Base-by-base conservation (phyloP, 371 early-diverging fungal genomes). In the Actinomucor elegans region DNA sequence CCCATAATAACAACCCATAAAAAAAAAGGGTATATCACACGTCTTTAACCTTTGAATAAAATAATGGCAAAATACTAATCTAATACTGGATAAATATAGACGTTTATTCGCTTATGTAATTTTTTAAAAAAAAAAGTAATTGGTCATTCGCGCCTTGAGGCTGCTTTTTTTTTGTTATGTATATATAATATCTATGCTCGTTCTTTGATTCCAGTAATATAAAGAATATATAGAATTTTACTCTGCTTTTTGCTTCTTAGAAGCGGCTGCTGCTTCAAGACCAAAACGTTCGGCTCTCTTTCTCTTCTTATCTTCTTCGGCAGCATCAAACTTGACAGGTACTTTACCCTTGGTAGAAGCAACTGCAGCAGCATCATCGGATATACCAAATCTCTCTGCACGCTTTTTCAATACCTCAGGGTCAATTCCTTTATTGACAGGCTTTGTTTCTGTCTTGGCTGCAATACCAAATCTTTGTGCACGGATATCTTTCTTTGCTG, bases 301-400 rank as follows among this genome's bases (percentile, higher is more conserved):
- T 66, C 84, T 64, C 64, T 83, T 86, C 78, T 80, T 84, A 50
- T 86, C 86, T 58, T 84, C 83, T 43, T 84, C 84, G 10, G 61
- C 78, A n/a, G 77, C 50, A 52, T 69, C 73, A 46, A 71, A 20
- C 26, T 26, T 28, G 32, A 36, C 42, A 26, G 48, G 36, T n/a
- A 48, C 54, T 8, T 59, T 33, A 57, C 66, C 45, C 20, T 56
- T 55, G 9, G 48, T n/a, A 18, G 36, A 24, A 27, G 49, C 41
- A 3, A 26, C 29, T 12, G 35, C 24, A 15, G 49, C 36, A 3
- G 52, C 32, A n/a, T 23, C 35, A 17, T 9, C 3, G 23, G 41
- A 35, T 11, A 67, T 48, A 28, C 79, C 80, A 58, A 80, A 83
- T 47, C 79, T 65, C 23, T 79, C 80, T 17, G 76, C 73, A 34